Percentiles rank a stretch among this genome's conserved stretches.
Conservation (phyloP, 257 asterid genomes). For the Nicotiana knightiana region DNA sequence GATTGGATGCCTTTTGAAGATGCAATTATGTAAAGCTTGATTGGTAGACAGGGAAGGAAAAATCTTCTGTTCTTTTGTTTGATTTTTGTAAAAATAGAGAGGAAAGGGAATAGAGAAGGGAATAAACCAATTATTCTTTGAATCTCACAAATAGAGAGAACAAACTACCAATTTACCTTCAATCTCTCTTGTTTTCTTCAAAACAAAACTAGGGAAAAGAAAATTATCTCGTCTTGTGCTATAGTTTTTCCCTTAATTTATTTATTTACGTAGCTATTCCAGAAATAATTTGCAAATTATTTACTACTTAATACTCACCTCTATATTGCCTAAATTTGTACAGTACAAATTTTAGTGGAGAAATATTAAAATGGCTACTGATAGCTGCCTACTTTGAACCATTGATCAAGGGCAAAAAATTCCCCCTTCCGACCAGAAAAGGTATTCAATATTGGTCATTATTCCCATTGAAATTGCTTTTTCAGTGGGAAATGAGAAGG, state of each 20-base stretch:
- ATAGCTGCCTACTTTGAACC: not conserved
- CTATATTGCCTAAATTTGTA: not conserved
- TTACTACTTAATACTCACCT: not conserved
- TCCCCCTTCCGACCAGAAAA: not conserved
- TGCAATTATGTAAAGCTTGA: not conserved
- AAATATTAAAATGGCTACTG: not conserved
- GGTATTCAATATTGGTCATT: not conserved
- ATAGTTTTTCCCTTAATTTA: not conserved
- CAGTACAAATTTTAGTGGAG: not conserved
- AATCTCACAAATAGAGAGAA: not conserved
- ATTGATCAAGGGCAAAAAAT: not conserved
- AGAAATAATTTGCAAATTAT: not conserved
- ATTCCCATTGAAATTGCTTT: not conserved
- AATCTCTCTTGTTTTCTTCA: not conserved
- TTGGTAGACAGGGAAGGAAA: not conserved
- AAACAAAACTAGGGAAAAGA: not conserved
- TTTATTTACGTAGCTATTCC: not conserved
- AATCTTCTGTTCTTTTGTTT: not conserved
- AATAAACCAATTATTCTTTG: not conserved
- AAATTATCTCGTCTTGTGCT: not conserved
- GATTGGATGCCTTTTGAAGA: not conserved
- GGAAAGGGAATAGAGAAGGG: not conserved
- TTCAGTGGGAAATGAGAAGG: not conserved
- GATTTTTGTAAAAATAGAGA: not conserved
- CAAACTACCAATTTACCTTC: no score